Conservation (phyloP, 2,329 filamentous ascomycete species). For the Ophiocordyceps robertsii region DNA sequence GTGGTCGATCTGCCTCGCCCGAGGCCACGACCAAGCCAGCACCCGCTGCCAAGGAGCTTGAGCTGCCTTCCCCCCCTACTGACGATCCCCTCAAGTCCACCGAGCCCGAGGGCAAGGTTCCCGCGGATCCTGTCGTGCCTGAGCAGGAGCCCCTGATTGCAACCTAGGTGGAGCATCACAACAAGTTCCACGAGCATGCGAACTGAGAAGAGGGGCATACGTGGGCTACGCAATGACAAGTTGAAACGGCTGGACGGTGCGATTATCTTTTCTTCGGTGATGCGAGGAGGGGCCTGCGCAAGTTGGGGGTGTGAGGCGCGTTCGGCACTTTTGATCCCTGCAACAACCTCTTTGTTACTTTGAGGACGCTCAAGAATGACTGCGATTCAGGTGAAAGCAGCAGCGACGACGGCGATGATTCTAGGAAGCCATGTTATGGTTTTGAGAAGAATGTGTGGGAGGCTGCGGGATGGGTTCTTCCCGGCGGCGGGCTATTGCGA, state of each 20-base stretch:
- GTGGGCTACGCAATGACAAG: not conserved
- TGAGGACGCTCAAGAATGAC: no score
- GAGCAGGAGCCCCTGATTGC: slow-evolving; percentile 15
- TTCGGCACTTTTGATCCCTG: no score
- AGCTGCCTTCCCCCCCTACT: slow-evolving; percentile 23
- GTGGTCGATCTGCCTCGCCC: slow-evolving; percentile 30
- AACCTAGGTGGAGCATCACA: slow-evolving; percentile 12
- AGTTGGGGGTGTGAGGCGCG: no score
- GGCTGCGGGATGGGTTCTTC: not conserved
- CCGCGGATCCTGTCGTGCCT: slow-evolving; percentile 13
- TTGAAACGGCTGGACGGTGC: not conserved
- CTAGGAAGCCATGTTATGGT: no score
- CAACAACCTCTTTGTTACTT: no score
- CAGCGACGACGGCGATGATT: no score
- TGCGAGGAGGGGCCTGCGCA: no score
- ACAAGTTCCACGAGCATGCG: slow-evolving; percentile 13
- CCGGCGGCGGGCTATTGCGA: not conserved
- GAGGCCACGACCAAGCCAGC: slow-evolving; percentile 21
- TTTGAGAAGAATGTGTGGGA: no score
- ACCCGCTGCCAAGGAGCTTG: slow-evolving; percentile 12
- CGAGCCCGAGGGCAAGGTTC: slow-evolving; percentile 11
- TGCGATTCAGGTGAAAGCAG: no score
- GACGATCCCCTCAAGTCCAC: slow-evolving; percentile 18
- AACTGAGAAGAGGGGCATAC: slow-evolving; percentile 10
- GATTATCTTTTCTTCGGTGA: no score